Evolutionary conservation across 768 basidiomycete genomes (phyloP).

Genomic region (Suillus lakei): DNA sequence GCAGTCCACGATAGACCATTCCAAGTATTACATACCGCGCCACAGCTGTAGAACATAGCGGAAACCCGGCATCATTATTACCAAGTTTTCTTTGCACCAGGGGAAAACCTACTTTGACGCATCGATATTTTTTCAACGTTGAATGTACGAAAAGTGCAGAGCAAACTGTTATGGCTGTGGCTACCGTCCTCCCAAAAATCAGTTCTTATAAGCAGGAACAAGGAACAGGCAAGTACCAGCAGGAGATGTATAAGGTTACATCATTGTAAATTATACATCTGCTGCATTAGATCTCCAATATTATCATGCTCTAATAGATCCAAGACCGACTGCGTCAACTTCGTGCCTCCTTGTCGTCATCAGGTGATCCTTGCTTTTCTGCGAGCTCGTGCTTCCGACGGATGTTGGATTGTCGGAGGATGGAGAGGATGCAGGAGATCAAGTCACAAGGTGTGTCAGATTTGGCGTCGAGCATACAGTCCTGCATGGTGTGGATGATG

Average conservation of each 20-base stretch:
- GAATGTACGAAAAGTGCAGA: too few species aligned
- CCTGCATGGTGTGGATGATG: constrained; percentile 57
- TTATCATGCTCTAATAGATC: constrained; percentile 47
- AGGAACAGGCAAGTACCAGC: neutral
- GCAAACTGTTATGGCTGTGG: too few species aligned
- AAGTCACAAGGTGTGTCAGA: constrained; percentile 64
- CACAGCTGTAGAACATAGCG: neutral
- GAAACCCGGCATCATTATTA: neutral
- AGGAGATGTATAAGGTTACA: neutral
- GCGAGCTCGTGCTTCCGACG: constrained; percentile 42
- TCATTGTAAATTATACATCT: neutral
- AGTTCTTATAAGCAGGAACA: too few species aligned
- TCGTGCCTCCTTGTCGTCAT: constrained; percentile 68
- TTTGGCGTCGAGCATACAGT: constrained; percentile 62
- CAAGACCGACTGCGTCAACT: constrained; percentile 58
- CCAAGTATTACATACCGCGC: neutral
- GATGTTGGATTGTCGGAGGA: constrained; percentile 51
- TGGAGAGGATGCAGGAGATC: constrained; percentile 60
- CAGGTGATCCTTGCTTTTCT: constrained; percentile 54
- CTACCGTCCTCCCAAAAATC: too few species aligned
- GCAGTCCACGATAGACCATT: too few species aligned
- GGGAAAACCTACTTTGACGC: too few species aligned
- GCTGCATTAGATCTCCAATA: constrained; percentile 28
- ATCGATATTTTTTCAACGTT: too few species aligned
- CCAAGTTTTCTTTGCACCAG: neutral